Percentiles rank a stretch among this genome's conserved stretches.
Evolutionary conservation across 1,284 basidiomycete species (phyloP).

Genomic region (Cutaneotrichosporon sp.): DNA sequence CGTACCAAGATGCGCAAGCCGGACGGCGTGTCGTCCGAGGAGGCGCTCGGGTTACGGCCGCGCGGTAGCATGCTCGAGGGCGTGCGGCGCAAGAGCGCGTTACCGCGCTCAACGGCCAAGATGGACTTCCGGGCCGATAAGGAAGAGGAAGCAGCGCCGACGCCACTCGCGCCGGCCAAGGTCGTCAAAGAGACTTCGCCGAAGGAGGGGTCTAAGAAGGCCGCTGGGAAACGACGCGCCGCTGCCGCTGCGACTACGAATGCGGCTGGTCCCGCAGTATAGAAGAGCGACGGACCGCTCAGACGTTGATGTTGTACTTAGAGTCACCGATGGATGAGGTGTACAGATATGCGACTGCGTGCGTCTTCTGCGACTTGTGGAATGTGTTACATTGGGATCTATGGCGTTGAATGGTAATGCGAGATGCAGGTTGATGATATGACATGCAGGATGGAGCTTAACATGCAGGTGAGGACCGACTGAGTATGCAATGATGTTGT

Average conservation of each 20-base stretch:
- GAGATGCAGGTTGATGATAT: neutral
- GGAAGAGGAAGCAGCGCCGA: neutral
- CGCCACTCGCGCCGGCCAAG: neutral
- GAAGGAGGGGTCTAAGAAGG: neutral
- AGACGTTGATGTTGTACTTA: neutral
- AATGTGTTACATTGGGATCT: neutral
- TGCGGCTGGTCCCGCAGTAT: neutral
- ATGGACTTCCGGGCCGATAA: neutral
- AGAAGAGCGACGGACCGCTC: neutral
- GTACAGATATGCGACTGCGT: slow-evolving; percentile 1
- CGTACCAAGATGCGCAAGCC: slow-evolving; percentile 29
- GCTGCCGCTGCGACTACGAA: neutral
- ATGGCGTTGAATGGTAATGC: neutral
- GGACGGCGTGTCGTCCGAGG: slow-evolving; percentile 21
- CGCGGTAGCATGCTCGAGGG: slow-evolving; percentile 15
- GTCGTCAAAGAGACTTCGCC: neutral
- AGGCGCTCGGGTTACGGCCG: slow-evolving; percentile 14
- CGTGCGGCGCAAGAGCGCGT: slow-evolving; percentile 23
- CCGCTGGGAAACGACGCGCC: neutral
- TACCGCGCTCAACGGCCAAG: slow-evolving; percentile 15
- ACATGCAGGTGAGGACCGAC: neutral
- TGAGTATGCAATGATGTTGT: neutral
- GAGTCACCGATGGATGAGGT: neutral
- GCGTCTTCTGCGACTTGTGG: neutral
- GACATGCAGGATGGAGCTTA: neutral